phyloP scores from a whole-genome alignment of 2,329 filamentous ascomycete genomes.

The Bipolaris victoriae region DNA sequence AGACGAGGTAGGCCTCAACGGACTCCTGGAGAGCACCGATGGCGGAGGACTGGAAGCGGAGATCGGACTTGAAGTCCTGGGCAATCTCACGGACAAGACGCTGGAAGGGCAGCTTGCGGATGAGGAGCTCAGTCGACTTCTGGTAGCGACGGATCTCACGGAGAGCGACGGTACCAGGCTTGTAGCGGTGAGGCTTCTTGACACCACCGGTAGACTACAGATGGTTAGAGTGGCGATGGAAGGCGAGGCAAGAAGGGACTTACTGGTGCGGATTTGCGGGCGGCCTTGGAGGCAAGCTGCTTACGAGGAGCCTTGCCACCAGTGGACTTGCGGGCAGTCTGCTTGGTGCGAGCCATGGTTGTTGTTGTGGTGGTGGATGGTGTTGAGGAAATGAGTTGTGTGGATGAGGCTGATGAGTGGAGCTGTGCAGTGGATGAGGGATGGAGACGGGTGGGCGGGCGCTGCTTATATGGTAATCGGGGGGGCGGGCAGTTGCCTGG shows the following conservation, averaged over 20 bases:
- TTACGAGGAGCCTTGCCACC: slow-evolving; percentile 80
- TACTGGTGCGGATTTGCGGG: slow-evolving; percentile 89
- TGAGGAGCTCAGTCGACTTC: slow-evolving; percentile 83
- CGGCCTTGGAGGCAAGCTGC: slow-evolving; percentile 98
- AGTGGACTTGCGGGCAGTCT: slow-evolving; percentile 63
- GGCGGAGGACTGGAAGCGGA: slow-evolving; percentile 96
- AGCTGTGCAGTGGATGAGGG: slow-evolving; percentile 47
- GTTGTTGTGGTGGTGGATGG: slow-evolving; percentile 27
- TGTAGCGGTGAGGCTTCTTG: slow-evolving; percentile 63
- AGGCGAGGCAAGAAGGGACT: background rate
- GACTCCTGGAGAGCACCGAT: slow-evolving; percentile 94
- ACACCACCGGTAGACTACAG: slow-evolving; percentile 80
- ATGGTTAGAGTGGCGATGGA: background rate
- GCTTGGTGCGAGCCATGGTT: slow-evolving; percentile 62
- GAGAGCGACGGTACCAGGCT: slow-evolving; percentile 75
- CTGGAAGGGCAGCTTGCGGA: slow-evolving; percentile 80
- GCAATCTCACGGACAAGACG: slow-evolving; percentile 81
- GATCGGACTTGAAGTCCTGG: slow-evolving; percentile 66
- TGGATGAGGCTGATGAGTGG: slow-evolving; percentile 27
- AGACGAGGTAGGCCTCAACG: slow-evolving; percentile 93
- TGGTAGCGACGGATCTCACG: slow-evolving; percentile 93
- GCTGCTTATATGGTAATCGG: slow-evolving; percentile 47
- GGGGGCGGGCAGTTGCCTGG: slow-evolving; percentile 44
- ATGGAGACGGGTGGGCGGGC: slow-evolving; percentile 43
- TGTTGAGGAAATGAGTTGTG: slow-evolving; percentile 29